Conservation (phyloP, 495 filamentous ascomycete species). For the Platismatia glauca region DNA sequence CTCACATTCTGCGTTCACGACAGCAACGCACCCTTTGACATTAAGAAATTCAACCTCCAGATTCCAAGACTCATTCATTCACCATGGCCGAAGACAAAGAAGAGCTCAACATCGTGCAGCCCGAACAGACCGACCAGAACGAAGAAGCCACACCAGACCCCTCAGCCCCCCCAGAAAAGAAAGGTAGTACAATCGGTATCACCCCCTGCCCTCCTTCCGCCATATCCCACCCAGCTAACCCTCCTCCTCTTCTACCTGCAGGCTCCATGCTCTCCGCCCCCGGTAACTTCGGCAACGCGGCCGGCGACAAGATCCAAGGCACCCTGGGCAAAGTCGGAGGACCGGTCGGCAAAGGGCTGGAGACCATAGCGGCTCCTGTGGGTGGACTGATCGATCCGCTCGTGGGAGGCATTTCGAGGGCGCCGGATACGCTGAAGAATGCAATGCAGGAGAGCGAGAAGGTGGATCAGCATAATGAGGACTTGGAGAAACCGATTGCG, state of each 20-base stretch:
- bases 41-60: background rate
- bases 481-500: conserved; percentile 16
- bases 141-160: background rate
- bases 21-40: background rate
- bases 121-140: background rate
- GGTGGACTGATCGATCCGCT: conserved; percentile 24
- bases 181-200: background rate
- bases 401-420: conserved; percentile 22
- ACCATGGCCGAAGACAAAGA: conserved; percentile 8
- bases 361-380: conserved; percentile 19
- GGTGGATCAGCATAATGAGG: conserved; percentile 14
- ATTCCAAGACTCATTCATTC: background rate
- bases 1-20: too few species aligned
- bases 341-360: conserved; percentile 25
- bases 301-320: conserved; percentile 20
- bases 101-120: background rate
- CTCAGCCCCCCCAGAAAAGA: background rate
- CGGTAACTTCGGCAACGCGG: conserved; percentile 18
- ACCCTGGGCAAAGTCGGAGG: conserved; percentile 23
- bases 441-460: conserved; percentile 14
- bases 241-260: background rate
- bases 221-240: background rate
- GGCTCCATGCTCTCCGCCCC: conserved; percentile 10
- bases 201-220: background rate
- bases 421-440: conserved; percentile 13